Evolutionary conservation across 2,329 filamentous ascomycete genomes (phyloP), one percentile per base, ranked within the genome.

Genomic region (Colletotrichum euphorbiae): DNA sequence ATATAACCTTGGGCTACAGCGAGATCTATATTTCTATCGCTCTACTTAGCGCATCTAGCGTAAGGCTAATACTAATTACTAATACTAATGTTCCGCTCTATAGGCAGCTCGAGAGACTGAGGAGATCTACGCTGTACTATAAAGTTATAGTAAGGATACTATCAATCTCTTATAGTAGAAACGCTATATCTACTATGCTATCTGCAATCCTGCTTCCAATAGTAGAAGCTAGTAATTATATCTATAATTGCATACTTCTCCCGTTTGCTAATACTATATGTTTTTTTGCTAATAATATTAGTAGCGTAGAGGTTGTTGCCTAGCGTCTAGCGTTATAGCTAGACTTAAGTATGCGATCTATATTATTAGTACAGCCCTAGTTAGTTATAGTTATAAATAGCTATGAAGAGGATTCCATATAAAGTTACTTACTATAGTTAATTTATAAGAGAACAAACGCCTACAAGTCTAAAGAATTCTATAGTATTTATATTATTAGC

Each of bases 221-320:
- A 2, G 15, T 52, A 6, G 15, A 42, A 42, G 9, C 7, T 21
- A 5, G 28, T 11, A 24, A 66, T 17, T n/a, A 48, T 19, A 8
- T 66, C 13, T 66, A 60, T 13, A 66, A 45, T 19, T 28, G 21
- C 48, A 58, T 60, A 21, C 33, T 66, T 42, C 40, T 43, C 55
- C 50, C 21, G 21, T 66, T 66, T 52, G 28, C 7, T n/a, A 31
- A 66, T 59, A 15, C 17, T 17, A 6, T 66, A 9, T 66, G 55
- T 15, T 54, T 60, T 13, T 66, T 66, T 52, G 43, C 31, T 15
- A 24, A 66, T 3, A 9, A 66, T 19, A 19, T 66, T 17, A 24
- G 56, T 9, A 24, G 48, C 6, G 9, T 60, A 52, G 42, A 55
- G n/a, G 17, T 21, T 13, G 56, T 60, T n/a, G 56, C 62, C 13